Evolutionary conservation across 2,329 filamentous ascomycete species (phyloP), one percentile per base, ranked within the genome.

Genomic region (Beauveria sp.): DNA sequence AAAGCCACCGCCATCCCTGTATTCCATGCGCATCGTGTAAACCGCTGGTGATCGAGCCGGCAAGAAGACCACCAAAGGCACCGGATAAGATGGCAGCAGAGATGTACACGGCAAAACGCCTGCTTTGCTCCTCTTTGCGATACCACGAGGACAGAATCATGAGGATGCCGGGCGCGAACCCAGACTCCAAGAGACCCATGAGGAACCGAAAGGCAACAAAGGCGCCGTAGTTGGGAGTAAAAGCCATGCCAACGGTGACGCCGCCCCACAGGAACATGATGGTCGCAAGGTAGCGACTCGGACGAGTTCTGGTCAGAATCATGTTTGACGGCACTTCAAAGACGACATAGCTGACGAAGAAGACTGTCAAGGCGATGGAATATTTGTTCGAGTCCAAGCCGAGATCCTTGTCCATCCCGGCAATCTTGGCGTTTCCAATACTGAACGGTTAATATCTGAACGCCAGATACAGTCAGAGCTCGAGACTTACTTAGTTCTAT

Each of bases 11-110:
- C 80, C 81, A 85, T 18, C 81, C 81, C 1, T 73, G 80, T 7
- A 85, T 70, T 5, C 83, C 84, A 57, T 82, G 72, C 85, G 89
- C 88, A 22, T 83, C 75, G 24, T 80, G 79, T 79, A 87, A 84
- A 0, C 41, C 46, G 20, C 22, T 40, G 0, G 81, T 82, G 62
- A 89, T 89, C 0, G 82, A 86, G 0, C 84, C 79, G 2, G 81
- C 82, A 2, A 84, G 71, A 4, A 85, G 72, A 1, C 82, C 82
- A 20, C 81, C 82, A 63, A 84, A 84, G n/a, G 81, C 81, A 18
- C 82, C 82, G 12, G 83, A 80, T 66, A 84, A 75, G 56, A 77
- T 80, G 5, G 80, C 78, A 4, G 80, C 76, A 1, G 79, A 80
- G 20, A 83, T 77, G 67, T 81, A 84, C 63, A 84, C 80, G 20